Evolutionary conservation across 495 filamentous ascomycete species (phyloP).

Genomic region (Cairneyella variabilis): DNA sequence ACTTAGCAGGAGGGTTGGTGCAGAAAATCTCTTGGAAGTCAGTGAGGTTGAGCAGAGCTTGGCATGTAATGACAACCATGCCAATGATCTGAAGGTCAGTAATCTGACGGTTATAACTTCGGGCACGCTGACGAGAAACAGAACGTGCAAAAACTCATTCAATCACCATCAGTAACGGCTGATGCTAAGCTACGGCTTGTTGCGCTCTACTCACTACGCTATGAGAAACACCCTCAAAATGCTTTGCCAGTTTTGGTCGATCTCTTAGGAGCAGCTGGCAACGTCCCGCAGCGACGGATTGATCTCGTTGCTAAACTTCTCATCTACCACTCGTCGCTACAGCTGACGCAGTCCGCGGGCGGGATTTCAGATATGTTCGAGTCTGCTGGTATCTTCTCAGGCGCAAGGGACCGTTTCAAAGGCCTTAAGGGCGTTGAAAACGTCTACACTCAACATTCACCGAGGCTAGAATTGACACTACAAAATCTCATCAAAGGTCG

Average conservation of each 20-base stretch:
- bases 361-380: slow-evolving; percentile 91
- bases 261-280: slow-evolving; percentile 71
- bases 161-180: slow-evolving; percentile 64
- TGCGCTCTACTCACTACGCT: slow-evolving; percentile 88
- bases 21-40: slow-evolving; percentile 82
- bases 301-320: slow-evolving; percentile 74
- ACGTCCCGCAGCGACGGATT: slow-evolving; percentile 66
- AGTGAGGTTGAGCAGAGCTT: slow-evolving; percentile 96
- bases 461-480: slow-evolving; percentile 77
- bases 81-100: slow-evolving; percentile 73
- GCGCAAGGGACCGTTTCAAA: slow-evolving; percentile 84
- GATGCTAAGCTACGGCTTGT: slow-evolving; percentile 84
- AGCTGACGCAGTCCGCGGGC: slow-evolving; percentile 62
- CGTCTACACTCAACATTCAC: slow-evolving; percentile 97
- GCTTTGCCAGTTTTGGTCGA: slow-evolving; percentile 78
- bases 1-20: slow-evolving; percentile 78
- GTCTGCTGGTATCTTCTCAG: slow-evolving; percentile 84
- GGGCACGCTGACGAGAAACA: slow-evolving; percentile 32
- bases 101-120: not conserved
- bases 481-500: slow-evolving; percentile 91
- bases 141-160: slow-evolving; percentile 82
- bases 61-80: slow-evolving; percentile 94
- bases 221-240: slow-evolving; percentile 78
- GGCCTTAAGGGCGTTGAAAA: slow-evolving; percentile 97
- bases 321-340: slow-evolving; percentile 77